Evolutionary conservation across 2,329 filamentous ascomycete species (phyloP), one percentile per base, ranked within the genome.

Genomic region (Talaromyces sp.): DNA sequence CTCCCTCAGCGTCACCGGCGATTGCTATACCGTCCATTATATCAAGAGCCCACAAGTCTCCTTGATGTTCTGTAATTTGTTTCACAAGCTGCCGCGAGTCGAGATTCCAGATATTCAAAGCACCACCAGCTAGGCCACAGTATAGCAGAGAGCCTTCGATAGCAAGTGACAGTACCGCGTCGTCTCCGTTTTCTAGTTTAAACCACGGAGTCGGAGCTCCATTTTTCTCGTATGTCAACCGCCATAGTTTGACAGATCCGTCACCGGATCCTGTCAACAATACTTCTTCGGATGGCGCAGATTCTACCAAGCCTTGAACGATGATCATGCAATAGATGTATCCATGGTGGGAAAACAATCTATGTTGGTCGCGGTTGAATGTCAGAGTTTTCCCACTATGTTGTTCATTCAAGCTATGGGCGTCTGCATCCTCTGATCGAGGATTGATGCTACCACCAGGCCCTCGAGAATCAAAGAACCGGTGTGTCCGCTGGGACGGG

Each of bases 241-340:
- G 86, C 95, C 95, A 99, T n/a, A 98, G 77, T 77, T 97, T 96
- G 74, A 99, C 93, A 0, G 91, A 91, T 0, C 95, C 96, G 74
- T 98, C 95, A 36, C 95, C 96, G 40, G 92, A 93, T 8, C 93
- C 95, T 0, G 94, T 96, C 36, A 99, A 87, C 43, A 99, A 77
- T 0, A 96, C 88, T 70, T 98, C 93, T 65, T 85, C 82, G 29
- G 72, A 72, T 1, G 91, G 88, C 0, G 86, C 83, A 6, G 89
- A 89, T n/a, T 84, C 82, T 3, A 92, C 84, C 6, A 92, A 84
- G 0, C 91, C 91, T 67, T 86, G 88, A 0, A 92, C 89, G 66
- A 99, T 84, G 5, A 96, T 84, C 94, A 98, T 98, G 77, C 93
- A 96, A 77, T 97, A 97, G 0, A 99, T 89, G 75, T 97, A 98